These are phyloP conservation scores for Oropetium thomaeum DNA, from an alignment of 176 grass and related monocot species.

Conservation along the genomic window DNA sequence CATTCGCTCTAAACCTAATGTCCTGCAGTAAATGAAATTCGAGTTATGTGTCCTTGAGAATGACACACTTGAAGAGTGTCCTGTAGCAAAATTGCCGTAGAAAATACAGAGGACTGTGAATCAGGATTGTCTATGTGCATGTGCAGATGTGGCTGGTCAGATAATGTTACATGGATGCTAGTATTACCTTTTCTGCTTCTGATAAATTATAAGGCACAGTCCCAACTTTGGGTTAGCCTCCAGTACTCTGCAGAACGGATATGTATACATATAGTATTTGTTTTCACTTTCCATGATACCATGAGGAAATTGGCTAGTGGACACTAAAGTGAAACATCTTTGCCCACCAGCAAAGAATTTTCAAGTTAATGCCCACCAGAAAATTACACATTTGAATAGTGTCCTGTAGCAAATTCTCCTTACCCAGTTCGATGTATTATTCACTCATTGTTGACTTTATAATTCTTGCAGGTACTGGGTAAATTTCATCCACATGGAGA, in stretches of 20 bases:
- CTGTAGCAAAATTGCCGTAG: too few species aligned
- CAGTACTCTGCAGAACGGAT: not conserved
- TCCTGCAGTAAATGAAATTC: too few species aligned
- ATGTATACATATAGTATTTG: not conserved
- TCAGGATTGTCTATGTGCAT: not conserved
- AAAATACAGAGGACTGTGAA: not conserved
- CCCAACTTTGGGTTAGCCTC: not conserved
- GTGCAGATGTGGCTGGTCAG: not conserved
- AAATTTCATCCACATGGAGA: constrained; percentile 98
- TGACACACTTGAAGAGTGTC: too few species aligned
- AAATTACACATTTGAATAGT: too few species aligned
- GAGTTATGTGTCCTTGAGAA: too few species aligned
- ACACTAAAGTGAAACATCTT: too few species aligned
- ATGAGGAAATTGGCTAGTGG: too few species aligned
- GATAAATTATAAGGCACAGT: not conserved
- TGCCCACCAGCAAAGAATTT: too few species aligned
- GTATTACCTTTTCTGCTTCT: constrained; percentile 7
- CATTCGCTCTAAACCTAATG: too few species aligned
- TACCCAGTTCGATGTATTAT: not conserved
- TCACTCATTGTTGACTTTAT: not conserved
- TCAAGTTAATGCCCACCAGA: too few species aligned
- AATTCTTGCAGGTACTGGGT: constrained; percentile 72
- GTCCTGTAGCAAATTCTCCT: too few species aligned
- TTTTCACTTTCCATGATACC: not conserved
- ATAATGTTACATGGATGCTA: constrained; percentile 2